phyloP scores from a whole-genome alignment of 192 early-diverging fungal species.

The Funneliformis mosseae region DNA sequence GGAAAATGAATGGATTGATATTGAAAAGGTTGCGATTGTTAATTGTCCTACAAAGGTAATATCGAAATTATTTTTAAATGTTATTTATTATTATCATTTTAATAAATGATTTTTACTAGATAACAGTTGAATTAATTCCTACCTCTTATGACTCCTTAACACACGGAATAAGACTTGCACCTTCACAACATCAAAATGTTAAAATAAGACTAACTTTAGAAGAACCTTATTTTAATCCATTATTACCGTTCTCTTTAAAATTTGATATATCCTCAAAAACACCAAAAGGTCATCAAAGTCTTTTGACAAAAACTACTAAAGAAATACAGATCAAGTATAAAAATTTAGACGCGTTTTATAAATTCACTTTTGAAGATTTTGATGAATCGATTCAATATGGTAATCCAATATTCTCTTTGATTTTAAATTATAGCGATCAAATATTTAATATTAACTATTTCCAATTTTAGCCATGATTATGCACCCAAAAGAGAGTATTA shows the following conservation, averaged over 20 bases:
- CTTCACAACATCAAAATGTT: conserved; percentile 26
- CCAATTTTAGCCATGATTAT: conserved; percentile 41
- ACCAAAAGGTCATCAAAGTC: neutral
- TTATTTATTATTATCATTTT: neutral
- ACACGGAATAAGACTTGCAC: conserved; percentile 10
- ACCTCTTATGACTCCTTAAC: neutral
- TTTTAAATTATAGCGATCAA: neutral
- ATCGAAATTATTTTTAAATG: neutral
- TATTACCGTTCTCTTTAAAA: neutral
- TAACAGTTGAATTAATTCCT: neutral
- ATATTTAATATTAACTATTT: neutral
- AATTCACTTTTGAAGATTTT: conserved; percentile 71
- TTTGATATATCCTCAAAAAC: neutral
- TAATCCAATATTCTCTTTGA: conserved; percentile 6
- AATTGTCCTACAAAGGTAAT: conserved; percentile 21
- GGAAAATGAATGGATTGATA: conserved; percentile 25
- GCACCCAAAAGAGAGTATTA: conserved; percentile 43
- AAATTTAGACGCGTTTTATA: conserved; percentile 58
- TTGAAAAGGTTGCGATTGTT: conserved; percentile 26
- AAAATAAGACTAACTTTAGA: conserved; percentile 26
- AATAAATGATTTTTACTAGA: neutral
- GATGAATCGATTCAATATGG: conserved; percentile 72
- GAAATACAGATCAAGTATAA: conserved; percentile 31
- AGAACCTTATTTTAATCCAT: neutral
- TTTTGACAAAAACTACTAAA: conserved; percentile 22